Evolutionary conservation across 805 yeast genomes (phyloP), one percentile per base, ranked within the genome.

Genomic region (Priceomyces fermenticarens): DNA sequence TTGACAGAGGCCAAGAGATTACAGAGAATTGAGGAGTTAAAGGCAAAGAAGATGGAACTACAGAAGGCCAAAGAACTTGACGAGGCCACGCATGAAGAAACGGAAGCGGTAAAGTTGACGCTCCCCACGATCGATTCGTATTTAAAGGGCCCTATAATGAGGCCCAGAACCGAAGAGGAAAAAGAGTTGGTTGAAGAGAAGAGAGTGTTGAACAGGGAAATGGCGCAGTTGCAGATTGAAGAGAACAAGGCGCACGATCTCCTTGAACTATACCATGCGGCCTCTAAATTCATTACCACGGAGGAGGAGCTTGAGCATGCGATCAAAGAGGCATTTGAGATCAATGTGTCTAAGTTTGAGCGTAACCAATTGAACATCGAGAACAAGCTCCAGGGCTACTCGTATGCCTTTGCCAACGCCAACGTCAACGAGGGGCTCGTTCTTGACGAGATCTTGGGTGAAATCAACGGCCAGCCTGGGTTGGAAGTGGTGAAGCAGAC

Each of bases 111-210:
- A 36, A 67, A 71, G 52, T 74, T 83, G 54, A 87, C 96, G 1
- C 69, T 88, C 38, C 97, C 97, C 35, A 85, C 96, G 1, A 70
- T 89, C 42, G 88, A 84, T 52, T 72, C 75, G 30, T 72, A 80
- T 47, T 62, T 87, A 45, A 60, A 74, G 15, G 87, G 86, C 2
- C 86, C 91, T 11, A 65, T 88, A 45, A 77, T 90, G 72, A 75
- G 85, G 55, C 77, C 66, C 35, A 76, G 96, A 60, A 84, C 95
- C 0, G 70, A 66, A 16, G 93, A 82, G 53, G 96, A 90, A 63
- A 60, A 64, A 38, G 75, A 72, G 39, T 53, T 75, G 23, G 64
- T 87, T 48, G 52, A 62, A 25, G 73, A 78, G 52, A 86, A 85
- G 60, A 75, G 90, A 49, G 62, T 68, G 36, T 77, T 84, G 51